These are phyloP conservation scores for Psilocybe sp. DNA, from an alignment of 768 basidiomycete genomes.

Conservation along the genomic window DNA sequence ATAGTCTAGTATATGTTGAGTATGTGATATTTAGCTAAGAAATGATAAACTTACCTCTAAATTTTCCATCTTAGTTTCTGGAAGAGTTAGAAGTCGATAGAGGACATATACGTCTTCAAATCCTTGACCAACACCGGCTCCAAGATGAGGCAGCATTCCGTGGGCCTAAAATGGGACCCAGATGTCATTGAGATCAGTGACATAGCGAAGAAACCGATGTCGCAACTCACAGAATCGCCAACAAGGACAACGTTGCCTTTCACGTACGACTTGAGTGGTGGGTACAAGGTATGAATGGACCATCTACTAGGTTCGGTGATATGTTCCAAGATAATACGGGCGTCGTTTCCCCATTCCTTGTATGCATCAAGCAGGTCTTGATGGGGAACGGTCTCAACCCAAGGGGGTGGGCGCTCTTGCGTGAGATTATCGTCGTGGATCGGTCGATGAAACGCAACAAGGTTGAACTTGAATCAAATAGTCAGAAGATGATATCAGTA, in stretches of 20 bases:
- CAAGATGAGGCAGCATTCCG: slow-evolving; percentile 57
- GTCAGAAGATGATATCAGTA: background rate
- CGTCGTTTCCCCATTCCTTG: slow-evolving; percentile 46
- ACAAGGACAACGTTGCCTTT: slow-evolving; percentile 45
- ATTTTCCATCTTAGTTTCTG: slow-evolving; percentile 34
- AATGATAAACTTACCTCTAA: slow-evolving; percentile 32
- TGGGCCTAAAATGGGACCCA: slow-evolving; percentile 39
- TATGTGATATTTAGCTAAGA: background rate
- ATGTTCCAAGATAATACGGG: slow-evolving; percentile 35
- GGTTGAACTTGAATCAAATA: slow-evolving; percentile 34
- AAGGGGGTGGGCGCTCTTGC: slow-evolving; percentile 24
- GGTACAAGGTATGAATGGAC: slow-evolving; percentile 48
- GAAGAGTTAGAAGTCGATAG: slow-evolving; percentile 41
- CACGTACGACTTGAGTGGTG: slow-evolving; percentile 41
- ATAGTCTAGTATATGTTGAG: slow-evolving; percentile 31
- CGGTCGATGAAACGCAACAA: slow-evolving; percentile 30
- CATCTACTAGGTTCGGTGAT: slow-evolving; percentile 47
- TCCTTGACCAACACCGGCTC: slow-evolving; percentile 58
- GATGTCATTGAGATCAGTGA: background rate
- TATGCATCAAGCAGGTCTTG: slow-evolving; percentile 43
- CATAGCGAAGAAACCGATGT: background rate
- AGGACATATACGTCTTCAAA: slow-evolving; percentile 54
- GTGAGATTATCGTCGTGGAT: slow-evolving; percentile 1
- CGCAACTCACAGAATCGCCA: slow-evolving; percentile 46
- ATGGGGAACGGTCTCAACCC: slow-evolving; percentile 39